Percentiles rank a stretch among this genome's conserved stretches.
Conservation (phyloP, 148 eudicot species). For the Rhododendron ovatum region DNA sequence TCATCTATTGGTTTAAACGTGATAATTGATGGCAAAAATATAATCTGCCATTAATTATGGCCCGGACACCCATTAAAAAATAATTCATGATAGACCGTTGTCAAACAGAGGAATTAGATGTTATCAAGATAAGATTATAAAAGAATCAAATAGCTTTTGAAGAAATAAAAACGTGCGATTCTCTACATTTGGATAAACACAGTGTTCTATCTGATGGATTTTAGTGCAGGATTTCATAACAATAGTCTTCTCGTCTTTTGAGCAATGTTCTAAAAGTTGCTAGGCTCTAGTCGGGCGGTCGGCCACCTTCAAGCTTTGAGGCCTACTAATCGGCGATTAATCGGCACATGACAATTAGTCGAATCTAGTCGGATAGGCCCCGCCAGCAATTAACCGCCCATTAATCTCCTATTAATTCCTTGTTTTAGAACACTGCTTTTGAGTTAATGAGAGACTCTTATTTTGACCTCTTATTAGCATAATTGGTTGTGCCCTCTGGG, state of each 20-base stretch:
- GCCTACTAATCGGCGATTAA: too few relatives aligned
- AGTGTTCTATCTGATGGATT: neutral
- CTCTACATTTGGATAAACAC: neutral
- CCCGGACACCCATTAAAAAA: neutral
- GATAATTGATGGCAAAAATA: neutral
- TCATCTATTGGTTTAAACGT: neutral
- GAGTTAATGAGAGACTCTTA: neutral
- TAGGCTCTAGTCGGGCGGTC: too few relatives aligned
- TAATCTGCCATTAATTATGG: neutral
- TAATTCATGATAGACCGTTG: neutral
- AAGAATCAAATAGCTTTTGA: neutral
- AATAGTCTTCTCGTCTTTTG: neutral
- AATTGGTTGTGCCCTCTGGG: neutral
- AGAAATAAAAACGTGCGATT: neutral
- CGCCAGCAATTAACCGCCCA: too few relatives aligned
- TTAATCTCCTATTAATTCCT: too few relatives aligned
- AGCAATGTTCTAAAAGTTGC: too few relatives aligned
- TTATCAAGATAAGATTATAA: neutral
- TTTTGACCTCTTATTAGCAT: neutral
- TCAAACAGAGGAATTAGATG: neutral
- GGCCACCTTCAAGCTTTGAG: too few relatives aligned
- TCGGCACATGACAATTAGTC: too few relatives aligned
- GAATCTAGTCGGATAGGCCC: too few relatives aligned
- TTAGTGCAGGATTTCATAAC: neutral
- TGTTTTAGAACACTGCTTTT: too few relatives aligned